Evolutionary conservation across 352 stramenopile genomes (phyloP).

Genomic region (Phytopythium sindhum): DNA sequence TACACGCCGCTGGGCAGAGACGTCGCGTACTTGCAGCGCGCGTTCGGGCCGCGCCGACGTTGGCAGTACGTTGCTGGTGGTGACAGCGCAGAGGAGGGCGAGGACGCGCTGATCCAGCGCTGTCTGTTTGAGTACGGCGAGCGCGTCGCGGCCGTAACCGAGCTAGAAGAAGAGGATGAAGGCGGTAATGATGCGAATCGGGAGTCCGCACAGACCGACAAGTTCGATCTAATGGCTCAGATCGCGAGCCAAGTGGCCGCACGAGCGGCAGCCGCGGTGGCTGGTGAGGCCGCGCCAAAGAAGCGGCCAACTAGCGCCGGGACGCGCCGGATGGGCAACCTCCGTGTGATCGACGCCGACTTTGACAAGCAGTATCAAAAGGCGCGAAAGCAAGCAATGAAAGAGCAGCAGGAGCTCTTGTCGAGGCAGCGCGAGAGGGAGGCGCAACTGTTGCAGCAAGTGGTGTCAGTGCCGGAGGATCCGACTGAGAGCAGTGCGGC

Average conservation of each 20-base stretch:
- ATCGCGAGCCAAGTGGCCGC: slow-evolving; percentile 45
- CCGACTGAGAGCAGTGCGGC: background rate
- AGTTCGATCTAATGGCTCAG: slow-evolving; percentile 37
- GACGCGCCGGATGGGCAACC: slow-evolving; percentile 7
- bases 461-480: slow-evolving; percentile 36
- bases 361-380: slow-evolving; percentile 70
- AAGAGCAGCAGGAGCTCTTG: slow-evolving; percentile 43
- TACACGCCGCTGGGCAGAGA: slow-evolving; percentile 31
- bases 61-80: slow-evolving; percentile 35
- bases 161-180: slow-evolving; percentile 15
- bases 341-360: slow-evolving; percentile 18
- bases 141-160: slow-evolving; percentile 24
- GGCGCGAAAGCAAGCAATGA: slow-evolving; percentile 40
- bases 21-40: slow-evolving; percentile 33
- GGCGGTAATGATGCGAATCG: background rate
- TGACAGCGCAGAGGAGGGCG: slow-evolving; percentile 29
- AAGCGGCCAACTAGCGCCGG: slow-evolving; percentile 12
- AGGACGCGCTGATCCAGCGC: slow-evolving; percentile 73
- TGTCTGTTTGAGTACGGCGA: slow-evolving; percentile 84
- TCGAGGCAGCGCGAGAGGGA: slow-evolving; percentile 43
- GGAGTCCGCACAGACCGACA: slow-evolving; percentile 5
- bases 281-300: slow-evolving; percentile 6
- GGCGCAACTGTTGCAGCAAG: slow-evolving; percentile 42
- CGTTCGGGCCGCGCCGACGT: slow-evolving; percentile 35
- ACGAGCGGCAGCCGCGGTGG: slow-evolving; percentile 20